These are phyloP conservation scores for Coniochaeta prunicola DNA, from an alignment of 2,329 filamentous ascomycete genomes.

Conservation along the genomic window DNA sequence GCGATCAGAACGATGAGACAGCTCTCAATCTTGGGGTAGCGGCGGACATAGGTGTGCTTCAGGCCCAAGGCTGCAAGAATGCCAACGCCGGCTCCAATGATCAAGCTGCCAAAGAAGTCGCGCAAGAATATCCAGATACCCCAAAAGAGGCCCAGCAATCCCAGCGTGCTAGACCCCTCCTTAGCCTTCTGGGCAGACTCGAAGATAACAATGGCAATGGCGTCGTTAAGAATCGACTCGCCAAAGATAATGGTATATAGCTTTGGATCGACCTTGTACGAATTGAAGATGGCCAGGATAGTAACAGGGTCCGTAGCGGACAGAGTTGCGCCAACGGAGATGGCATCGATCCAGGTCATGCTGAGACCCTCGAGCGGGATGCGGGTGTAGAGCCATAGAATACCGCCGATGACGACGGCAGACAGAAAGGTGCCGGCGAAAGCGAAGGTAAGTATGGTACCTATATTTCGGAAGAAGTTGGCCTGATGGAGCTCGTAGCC, in stretches of 20 bases:
- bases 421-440: slow-evolving; percentile 97
- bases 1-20: slow-evolving; percentile 90
- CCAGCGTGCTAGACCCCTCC: slow-evolving; percentile 63
- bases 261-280: slow-evolving; percentile 98
- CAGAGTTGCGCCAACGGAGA: slow-evolving; percentile 91
- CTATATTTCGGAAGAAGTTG: slow-evolving; percentile 98
- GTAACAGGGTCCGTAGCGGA: slow-evolving; percentile 97
- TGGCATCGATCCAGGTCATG: slow-evolving; percentile 90
- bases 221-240: slow-evolving; percentile 96
- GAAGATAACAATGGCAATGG: slow-evolving; percentile 96
- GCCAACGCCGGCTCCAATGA: slow-evolving; percentile 83
- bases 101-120: slow-evolving; percentile 89
- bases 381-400: slow-evolving; percentile 83
- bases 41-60: slow-evolving; percentile 89
- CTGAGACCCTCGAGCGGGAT: slow-evolving; percentile 79
- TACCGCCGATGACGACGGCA: slow-evolving; percentile 83
- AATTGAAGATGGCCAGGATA: slow-evolving; percentile 97
- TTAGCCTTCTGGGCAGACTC: slow-evolving; percentile 94
- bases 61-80: slow-evolving; percentile 80
- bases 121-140: slow-evolving; percentile 91
- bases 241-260: slow-evolving; percentile 98
- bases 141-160: slow-evolving; percentile 77
- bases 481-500: slow-evolving; percentile 97
- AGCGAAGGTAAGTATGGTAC: slow-evolving; percentile 93
- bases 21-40: slow-evolving; percentile 94